Percentiles rank a stretch among this genome's conserved stretches.
These are phyloP conservation scores for Paraphoma sp. DNA, from an alignment of 2,329 filamentous ascomycete genomes.

Conservation along the genomic window DNA sequence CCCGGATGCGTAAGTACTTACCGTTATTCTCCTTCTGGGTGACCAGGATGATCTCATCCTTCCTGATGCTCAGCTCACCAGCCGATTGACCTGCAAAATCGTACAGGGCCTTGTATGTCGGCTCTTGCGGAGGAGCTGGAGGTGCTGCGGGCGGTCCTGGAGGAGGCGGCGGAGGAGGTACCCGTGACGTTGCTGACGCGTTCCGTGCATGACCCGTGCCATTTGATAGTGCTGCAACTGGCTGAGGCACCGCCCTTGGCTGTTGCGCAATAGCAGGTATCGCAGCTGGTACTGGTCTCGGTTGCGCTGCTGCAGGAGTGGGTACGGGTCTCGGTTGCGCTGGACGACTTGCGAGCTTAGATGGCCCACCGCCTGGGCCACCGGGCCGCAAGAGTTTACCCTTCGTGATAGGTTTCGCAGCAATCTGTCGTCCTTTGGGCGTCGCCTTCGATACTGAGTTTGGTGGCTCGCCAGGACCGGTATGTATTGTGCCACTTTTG, in stretches of 20 bases:
- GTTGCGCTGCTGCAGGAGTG: conserved; percentile 44
- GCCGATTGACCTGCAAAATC: conserved; percentile 85
- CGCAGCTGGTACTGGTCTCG: conserved; percentile 59
- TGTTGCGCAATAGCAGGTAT: conserved; percentile 54
- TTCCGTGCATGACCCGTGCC: conserved; percentile 53
- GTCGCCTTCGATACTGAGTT: conserved; percentile 84
- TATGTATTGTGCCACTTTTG: conserved; percentile 93
- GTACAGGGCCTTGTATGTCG: conserved; percentile 88
- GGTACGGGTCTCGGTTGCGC: conserved; percentile 45
- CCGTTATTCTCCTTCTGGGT: conserved; percentile 96
- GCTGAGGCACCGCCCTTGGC: conserved; percentile 60
- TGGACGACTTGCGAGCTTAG: conserved; percentile 67
- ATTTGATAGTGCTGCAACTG: conserved; percentile 60
- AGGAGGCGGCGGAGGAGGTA: conserved; percentile 56
- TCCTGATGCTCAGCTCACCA: conserved; percentile 82
- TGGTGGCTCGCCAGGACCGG: conserved; percentile 80
- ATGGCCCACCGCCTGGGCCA: conserved; percentile 81
- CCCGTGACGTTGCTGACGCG: conserved; percentile 54
- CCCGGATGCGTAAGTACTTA: conserved; percentile 56
- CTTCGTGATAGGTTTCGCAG: conserved; percentile 87
- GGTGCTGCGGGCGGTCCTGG: conserved; percentile 71
- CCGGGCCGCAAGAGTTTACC: conserved; percentile 92
- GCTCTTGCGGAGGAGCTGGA: conserved; percentile 65
- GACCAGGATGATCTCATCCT: conserved; percentile 84
- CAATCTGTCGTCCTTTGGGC: conserved; percentile 84